Base-by-base conservation (phyloP, 192 early-diverging fungal species). In the Paraglomus occultum region DNA sequence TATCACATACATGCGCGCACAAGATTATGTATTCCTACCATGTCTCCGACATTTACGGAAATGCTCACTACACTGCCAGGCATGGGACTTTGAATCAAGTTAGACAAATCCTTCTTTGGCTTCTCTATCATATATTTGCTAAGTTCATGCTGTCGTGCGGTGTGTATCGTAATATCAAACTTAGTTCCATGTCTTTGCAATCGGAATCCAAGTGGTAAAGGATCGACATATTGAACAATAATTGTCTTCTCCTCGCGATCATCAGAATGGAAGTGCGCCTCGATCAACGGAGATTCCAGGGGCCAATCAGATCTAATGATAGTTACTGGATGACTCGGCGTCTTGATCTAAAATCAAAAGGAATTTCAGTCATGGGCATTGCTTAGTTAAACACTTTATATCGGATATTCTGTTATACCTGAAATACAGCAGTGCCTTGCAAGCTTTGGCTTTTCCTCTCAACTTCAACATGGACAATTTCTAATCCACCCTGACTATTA, bases 21-120 rank as follows among this genome's bases (percentile, higher is more conserved):
- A 17, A 48, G 23, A 10, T 14, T 46, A 48, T 51, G 12, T 12
- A n/a, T 51, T 42, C 8, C 51, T 67, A 80, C 84, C 4, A 81
- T 77, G 68, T 98, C 91, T 15, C 92, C 94, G 6, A 76, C 88
- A 75, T 86, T 88, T 52, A 94, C 93, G 11, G 86, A 82, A 5
- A 98, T 78, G 39, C 87, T 90, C 15, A 95, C 84, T 2, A 98
- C 92, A 6, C 85, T 81, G 10, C 96, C 96, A 6, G 96, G 94
- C 94, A 98, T 98, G 4, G 96, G 94, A 9, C 91, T 81, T 1
- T 90, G 78, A 18, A 96, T 84, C 62, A 92, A 77, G 71, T 83
- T 84, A 22, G 89, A 88, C 6, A 87, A 78, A 46, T 94, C 91
- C 40, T 87, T 71, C 67, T 86, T 87, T 18, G 89, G 80, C 81